Conservation (phyloP, 2,329 filamentous ascomycete genomes). For the Tolypocladium paradoxum region DNA sequence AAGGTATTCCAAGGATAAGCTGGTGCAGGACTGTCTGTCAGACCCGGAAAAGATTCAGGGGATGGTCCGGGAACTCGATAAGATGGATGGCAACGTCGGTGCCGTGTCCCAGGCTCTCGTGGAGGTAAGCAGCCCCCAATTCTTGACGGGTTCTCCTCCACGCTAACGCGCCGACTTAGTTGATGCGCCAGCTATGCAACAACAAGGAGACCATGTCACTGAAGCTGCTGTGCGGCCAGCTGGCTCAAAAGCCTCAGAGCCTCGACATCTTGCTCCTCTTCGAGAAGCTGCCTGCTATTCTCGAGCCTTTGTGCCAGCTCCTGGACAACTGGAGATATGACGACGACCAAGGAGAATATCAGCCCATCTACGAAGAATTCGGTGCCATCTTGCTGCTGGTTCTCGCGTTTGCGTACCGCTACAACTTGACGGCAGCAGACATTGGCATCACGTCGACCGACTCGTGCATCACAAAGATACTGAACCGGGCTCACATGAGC, state of each 20-base stretch:
- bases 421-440: slow-evolving; percentile 53
- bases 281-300: slow-evolving; percentile 55
- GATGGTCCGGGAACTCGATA: slow-evolving; percentile 72
- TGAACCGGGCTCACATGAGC: slow-evolving; percentile 48
- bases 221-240: slow-evolving; percentile 59
- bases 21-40: slow-evolving; percentile 67
- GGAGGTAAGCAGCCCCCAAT: slow-evolving; percentile 38
- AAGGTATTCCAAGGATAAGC: slow-evolving; percentile 64
- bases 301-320: slow-evolving; percentile 63
- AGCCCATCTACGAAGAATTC: slow-evolving; percentile 80
- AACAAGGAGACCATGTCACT: slow-evolving; percentile 73
- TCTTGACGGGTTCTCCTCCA: neutral
- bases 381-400: slow-evolving; percentile 65
- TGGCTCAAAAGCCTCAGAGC: slow-evolving; percentile 61
- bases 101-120: slow-evolving; percentile 71
- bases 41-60: slow-evolving; percentile 67
- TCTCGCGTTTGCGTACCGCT: slow-evolving; percentile 65
- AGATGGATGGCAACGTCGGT: slow-evolving; percentile 84
- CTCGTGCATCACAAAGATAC: slow-evolving; percentile 58
- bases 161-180: slow-evolving; percentile 25
- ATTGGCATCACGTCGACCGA: slow-evolving; percentile 48
- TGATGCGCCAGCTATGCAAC: slow-evolving; percentile 57
- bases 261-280: slow-evolving; percentile 71
- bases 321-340: slow-evolving; percentile 74
- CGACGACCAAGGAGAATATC: slow-evolving; percentile 74